These are phyloP conservation scores for Ascochyta rabiei DNA, from an alignment of 2,329 filamentous ascomycete species.

Conservation along the genomic window DNA sequence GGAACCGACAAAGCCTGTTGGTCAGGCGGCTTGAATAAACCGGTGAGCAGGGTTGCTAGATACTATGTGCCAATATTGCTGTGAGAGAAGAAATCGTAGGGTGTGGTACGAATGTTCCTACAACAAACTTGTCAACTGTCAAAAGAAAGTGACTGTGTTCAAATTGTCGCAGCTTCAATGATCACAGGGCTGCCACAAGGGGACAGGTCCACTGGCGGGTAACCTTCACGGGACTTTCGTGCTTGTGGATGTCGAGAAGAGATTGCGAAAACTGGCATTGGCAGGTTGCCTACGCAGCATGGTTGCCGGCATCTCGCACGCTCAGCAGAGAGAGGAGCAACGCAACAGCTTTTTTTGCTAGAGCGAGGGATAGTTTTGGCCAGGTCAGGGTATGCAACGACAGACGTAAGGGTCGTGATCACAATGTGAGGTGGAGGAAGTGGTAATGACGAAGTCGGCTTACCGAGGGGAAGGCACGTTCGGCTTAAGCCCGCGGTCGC, in stretches of 20 bases:
- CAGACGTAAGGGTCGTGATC: constrained; percentile 6
- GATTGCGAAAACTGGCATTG: not conserved
- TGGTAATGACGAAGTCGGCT: constrained; percentile 8
- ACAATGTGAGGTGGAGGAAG: not conserved
- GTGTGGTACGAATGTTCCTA: constrained; percentile 14
- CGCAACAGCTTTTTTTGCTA: constrained; percentile 8
- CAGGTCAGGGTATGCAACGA: not conserved
- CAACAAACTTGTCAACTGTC: constrained; percentile 30
- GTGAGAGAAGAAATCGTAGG: constrained; percentile 3
- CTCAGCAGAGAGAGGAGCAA: constrained; percentile 2
- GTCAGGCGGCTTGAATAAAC: constrained; percentile 18
- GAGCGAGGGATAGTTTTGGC: constrained; percentile 9
- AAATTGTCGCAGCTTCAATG: not conserved
- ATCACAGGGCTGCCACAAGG: constrained; percentile 1
- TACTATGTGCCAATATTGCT: not conserved
- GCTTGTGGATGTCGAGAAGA: not conserved
- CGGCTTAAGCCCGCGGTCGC: not conserved
- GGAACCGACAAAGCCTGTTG: not conserved
- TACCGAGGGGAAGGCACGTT: not conserved
- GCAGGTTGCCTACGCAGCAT: constrained; percentile 10
- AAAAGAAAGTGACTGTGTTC: constrained; percentile 25
- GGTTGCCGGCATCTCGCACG: constrained; percentile 7
- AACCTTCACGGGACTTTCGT: not conserved
- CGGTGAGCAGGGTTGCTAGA: not conserved
- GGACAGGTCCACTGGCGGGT: constrained; percentile 2